phyloP scores from a whole-genome alignment of 139 green algal genomes.

The Chlorella sp. region DNA sequence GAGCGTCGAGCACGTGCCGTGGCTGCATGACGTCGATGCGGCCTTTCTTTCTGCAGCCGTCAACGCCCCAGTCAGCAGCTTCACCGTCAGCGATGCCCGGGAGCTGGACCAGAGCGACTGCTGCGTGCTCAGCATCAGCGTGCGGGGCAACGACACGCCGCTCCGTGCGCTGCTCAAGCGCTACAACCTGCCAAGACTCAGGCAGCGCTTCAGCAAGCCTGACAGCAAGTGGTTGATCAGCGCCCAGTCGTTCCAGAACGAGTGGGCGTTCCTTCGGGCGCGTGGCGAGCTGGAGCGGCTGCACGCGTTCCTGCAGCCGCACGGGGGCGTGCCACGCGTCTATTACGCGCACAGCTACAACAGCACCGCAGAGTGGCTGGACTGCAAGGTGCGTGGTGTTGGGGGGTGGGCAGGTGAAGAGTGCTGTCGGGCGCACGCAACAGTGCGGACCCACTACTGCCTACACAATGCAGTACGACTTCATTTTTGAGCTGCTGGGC shows the following conservation, averaged over 20 bases:
- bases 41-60: no score
- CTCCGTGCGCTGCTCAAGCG: neutral
- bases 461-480: neutral
- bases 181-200: neutral
- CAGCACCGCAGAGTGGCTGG: no score
- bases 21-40: no score
- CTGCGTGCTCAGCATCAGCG: neutral
- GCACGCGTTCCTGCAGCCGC: neutral
- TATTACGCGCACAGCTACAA: no score
- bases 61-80: no score
- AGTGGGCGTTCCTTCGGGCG: neutral
- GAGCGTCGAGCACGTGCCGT: no score
- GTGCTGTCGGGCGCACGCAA: no score
- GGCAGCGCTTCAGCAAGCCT: neutral
- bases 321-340: neutral
- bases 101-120: neutral
- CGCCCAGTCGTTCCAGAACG: neutral
- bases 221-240: neutral
- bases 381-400: no score
- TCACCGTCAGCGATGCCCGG: neutral
- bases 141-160: neutral
- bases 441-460: no score
- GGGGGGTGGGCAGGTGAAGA: no score
- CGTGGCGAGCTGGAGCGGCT: neutral
- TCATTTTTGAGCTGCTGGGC: neutral